These are phyloP conservation scores for Myxozyma mucilagina DNA, from an alignment of 805 yeast species.

Conservation along the genomic window DNA sequence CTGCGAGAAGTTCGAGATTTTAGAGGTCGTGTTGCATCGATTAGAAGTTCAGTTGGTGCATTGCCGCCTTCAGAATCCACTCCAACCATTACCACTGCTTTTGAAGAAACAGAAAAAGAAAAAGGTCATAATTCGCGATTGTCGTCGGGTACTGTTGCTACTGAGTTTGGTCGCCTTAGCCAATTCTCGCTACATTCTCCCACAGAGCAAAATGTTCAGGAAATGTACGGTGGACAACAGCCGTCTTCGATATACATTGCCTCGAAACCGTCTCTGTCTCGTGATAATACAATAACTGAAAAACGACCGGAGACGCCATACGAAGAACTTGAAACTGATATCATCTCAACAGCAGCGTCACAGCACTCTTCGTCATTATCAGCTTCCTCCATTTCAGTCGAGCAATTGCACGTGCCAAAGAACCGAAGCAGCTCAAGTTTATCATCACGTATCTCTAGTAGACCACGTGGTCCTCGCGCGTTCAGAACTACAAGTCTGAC, in stretches of 20 bases:
- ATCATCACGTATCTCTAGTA: neutral
- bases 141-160: conserved; percentile 3
- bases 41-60: conserved; percentile 5
- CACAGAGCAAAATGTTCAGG: neutral
- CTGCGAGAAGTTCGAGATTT: conserved; percentile 27
- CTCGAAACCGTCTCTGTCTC: conserved; percentile 6
- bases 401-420: conserved; percentile 9
- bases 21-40: conserved; percentile 20
- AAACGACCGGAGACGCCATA: neutral
- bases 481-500: conserved; percentile 9
- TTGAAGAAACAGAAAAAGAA: neutral
- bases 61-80: neutral
- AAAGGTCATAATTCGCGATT: neutral
- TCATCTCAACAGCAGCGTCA: neutral
- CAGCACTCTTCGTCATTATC: neutral
- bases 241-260: conserved; percentile 27
- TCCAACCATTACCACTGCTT: neutral
- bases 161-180: conserved; percentile 9
- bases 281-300: neutral
- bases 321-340: conserved; percentile 11
- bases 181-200: conserved; percentile 14
- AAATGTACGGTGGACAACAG: conserved; percentile 23
- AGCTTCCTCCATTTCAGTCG: neutral
- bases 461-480: conserved; percentile 29
- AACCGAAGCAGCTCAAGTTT: conserved; percentile 12